These are phyloP conservation scores for Fusarium globosum DNA, from an alignment of 2,329 filamentous ascomycete species.

Conservation along the genomic window DNA sequence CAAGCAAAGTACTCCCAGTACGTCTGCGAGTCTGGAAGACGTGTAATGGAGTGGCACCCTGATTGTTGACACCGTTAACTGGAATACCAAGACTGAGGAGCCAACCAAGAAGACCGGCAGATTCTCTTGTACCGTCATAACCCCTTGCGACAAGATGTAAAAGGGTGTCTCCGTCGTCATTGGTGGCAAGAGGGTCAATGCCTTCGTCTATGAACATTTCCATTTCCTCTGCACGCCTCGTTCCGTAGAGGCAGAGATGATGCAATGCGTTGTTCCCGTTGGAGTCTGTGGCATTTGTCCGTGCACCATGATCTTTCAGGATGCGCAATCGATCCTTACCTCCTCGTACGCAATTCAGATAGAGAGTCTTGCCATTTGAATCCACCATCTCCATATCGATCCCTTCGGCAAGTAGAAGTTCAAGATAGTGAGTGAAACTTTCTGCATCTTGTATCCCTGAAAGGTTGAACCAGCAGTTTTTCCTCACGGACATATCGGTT, in stretches of 20 bases:
- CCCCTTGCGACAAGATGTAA: slow-evolving; percentile 20
- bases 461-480: slow-evolving; percentile 26
- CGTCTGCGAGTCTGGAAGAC: neutral
- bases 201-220: slow-evolving; percentile 11
- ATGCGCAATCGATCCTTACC: neutral
- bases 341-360: slow-evolving; percentile 11
- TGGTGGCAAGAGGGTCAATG: slow-evolving; percentile 21
- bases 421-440: slow-evolving; percentile 7
- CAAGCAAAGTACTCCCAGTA: neutral
- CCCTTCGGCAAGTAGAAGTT: slow-evolving; percentile 21
- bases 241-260: neutral
- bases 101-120: slow-evolving; percentile 6
- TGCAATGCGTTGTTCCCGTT: slow-evolving; percentile 31
- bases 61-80: slow-evolving; percentile 30
- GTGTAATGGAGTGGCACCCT: slow-evolving; percentile 32
- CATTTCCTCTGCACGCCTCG: neutral
- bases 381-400: slow-evolving; percentile 22
- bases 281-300: neutral
- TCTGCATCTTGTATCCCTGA: neutral
- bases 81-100: slow-evolving; percentile 22
- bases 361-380: slow-evolving; percentile 18
- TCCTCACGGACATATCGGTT: neutral
- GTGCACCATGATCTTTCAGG: slow-evolving; percentile 18
- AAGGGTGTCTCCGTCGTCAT: slow-evolving; percentile 24
- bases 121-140: neutral